Base-by-base conservation (phyloP, 2,329 filamentous ascomycete genomes). In the Colletotrichum tabaci region DNA sequence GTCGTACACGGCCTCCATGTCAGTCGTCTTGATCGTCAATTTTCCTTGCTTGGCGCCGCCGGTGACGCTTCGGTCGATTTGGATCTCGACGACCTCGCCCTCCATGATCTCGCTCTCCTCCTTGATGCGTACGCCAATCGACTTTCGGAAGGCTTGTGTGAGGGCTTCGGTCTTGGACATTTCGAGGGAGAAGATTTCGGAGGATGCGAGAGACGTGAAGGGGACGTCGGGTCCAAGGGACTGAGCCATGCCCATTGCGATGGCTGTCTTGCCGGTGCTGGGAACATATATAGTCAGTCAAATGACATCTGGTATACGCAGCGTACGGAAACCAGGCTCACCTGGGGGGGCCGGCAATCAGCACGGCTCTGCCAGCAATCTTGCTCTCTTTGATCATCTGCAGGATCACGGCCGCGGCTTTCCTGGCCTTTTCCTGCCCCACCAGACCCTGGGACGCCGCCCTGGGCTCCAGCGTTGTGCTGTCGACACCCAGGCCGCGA, bases 351-450 rank as follows among this genome's bases (percentile, higher is more conserved):
- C 96, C 96, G 60, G 96, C 96, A 78, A 99, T 98, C 77, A 99
- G 87, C 42, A 98, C 94, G 44, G 96, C 96, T 78, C 96, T 91
- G 64, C 96, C 96, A 71, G 96, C 96, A 84, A 99, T 98, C 87
- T 98, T 98, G 79, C 96, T 96, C 80, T 98, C 95, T 85, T 97
- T 98, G 78, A 97, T 97, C 96, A 99, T 99, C 86, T 98, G 95
- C 73, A 99, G 86, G 77, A 99, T 97, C 60, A 99, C 93, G 1
- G 96, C 96, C 3, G 96, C 96, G 12, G 96, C 96, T 84, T 98
- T 98, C 72, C 96, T 92, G 67, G 96, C 96, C 87, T 98, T 98
- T 79, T 97, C 92, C 84, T 99, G 96, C 56, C 96, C 96, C 10
- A 99, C 96, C 6, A 99, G 90, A 46, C 96, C 96, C 82, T 99